phyloP scores from a whole-genome alignment of 371 early-diverging fungal species.

The Scutellospora calospora region DNA sequence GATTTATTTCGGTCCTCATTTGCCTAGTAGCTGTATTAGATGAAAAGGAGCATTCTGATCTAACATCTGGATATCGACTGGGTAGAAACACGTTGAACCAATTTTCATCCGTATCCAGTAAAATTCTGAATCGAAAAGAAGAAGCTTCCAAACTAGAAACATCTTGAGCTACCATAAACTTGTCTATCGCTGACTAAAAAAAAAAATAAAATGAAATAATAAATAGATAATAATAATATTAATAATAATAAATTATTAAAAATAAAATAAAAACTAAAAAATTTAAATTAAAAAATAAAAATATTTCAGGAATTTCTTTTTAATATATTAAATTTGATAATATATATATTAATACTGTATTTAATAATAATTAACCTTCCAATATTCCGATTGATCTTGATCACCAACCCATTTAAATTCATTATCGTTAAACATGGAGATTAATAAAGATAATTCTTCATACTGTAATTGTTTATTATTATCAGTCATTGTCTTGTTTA shows the following conservation, averaged over 20 bases:
- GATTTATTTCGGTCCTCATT: neutral
- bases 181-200: neutral
- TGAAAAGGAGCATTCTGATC: constrained; percentile 11
- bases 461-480: constrained; percentile 26
- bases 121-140: neutral
- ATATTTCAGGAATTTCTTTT: too few relatives aligned
- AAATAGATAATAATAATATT: neutral
- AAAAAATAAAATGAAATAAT: neutral
- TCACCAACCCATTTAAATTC: constrained; percentile 17
- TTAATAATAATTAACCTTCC: constrained; percentile 5
- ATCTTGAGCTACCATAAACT: neutral
- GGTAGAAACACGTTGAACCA: constrained; percentile 19
- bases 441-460: constrained; percentile 21
- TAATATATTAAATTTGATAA: neutral
- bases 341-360: too few relatives aligned
- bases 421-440: constrained; percentile 5
- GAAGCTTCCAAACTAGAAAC: neutral
- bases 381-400: constrained; percentile 1
- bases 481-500: too few relatives aligned
- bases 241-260: neutral
- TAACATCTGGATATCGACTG: neutral
- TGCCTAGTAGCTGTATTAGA: neutral
- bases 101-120: constrained; percentile 3
- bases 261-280: too few relatives aligned
- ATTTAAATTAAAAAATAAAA: too few relatives aligned